These are phyloP conservation scores for Carex littledalei DNA, from an alignment of 176 grass and related monocot genomes.

Conservation along the genomic window DNA sequence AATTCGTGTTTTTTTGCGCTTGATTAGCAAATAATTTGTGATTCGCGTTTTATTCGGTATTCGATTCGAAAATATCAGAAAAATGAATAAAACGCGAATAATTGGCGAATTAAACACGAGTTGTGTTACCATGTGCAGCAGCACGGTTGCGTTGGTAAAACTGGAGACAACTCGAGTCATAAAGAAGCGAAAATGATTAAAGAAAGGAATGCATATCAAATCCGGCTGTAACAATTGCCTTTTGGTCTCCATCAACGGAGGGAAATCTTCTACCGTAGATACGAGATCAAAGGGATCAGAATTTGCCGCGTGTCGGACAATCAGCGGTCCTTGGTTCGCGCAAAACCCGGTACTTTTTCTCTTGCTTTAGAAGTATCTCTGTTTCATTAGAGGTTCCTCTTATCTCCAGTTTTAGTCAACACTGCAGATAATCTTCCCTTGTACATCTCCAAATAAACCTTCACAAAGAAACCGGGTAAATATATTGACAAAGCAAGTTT, in stretches of 20 bases:
- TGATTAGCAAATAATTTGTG: too few relatives aligned
- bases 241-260: slow-evolving; percentile 7
- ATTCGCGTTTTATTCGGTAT: too few relatives aligned
- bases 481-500: background rate
- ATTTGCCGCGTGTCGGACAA: slow-evolving; percentile 4
- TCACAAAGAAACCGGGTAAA: background rate
- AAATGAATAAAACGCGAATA: too few relatives aligned
- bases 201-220: slow-evolving; percentile 25
- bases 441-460: background rate
- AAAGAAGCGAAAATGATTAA: slow-evolving; percentile 18
- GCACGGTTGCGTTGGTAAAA: background rate
- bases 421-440: background rate
- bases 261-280: background rate
- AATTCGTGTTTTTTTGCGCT: too few relatives aligned
- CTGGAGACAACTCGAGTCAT: background rate
- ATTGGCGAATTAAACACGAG: too few relatives aligned
- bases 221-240: slow-evolving; percentile 6
- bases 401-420: background rate
- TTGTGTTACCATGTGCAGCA: background rate
- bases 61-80: too few relatives aligned
- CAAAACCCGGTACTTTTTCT: slow-evolving; percentile 13
- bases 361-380: slow-evolving; percentile 14
- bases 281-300: background rate
- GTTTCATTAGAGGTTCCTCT: background rate
- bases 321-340: slow-evolving; percentile 1